Evolutionary conservation across 192 early-diverging fungal genomes (phyloP).

Genomic region (Blastocladiella britannica): DNA sequence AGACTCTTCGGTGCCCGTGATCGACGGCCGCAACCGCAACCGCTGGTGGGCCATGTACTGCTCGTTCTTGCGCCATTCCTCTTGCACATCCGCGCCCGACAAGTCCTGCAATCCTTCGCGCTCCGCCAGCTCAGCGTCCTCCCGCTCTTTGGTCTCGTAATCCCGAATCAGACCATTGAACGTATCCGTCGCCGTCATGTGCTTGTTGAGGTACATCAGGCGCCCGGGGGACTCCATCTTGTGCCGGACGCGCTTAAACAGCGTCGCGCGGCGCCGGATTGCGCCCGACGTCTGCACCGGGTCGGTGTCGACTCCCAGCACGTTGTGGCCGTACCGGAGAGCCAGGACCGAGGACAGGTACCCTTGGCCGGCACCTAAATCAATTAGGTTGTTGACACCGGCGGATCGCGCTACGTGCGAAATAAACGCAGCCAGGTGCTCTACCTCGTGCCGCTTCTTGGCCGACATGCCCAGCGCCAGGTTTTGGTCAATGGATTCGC

Average conservation of each 20-base stretch:
- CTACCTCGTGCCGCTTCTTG: conserved; percentile 55
- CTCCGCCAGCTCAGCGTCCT: conserved; percentile 1
- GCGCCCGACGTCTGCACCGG: conserved; percentile 52
- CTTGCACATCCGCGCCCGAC: conserved; percentile 5
- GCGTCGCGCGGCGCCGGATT: conserved; percentile 28
- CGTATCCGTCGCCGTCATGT: background rate
- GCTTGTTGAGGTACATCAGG: conserved; percentile 1
- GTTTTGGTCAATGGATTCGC: conserved; percentile 34
- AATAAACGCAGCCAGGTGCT: conserved; percentile 33
- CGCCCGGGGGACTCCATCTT: conserved; percentile 7
- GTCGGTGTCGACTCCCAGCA: conserved; percentile 46
- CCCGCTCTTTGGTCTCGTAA: conserved; percentile 4
- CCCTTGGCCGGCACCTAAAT: conserved; percentile 60
- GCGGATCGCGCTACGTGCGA: conserved; percentile 21
- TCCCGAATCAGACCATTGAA: background rate
- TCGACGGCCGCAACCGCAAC: conserved; percentile 3
- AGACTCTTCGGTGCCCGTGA: conserved; percentile 13
- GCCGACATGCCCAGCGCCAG: conserved; percentile 46
- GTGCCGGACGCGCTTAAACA: conserved; percentile 22
- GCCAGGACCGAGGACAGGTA: conserved; percentile 47
- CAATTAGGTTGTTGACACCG: conserved; percentile 29
- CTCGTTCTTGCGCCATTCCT: conserved; percentile 6
- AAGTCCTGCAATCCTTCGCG: conserved; percentile 3
- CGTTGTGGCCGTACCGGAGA: conserved; percentile 35
- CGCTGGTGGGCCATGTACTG: conserved; percentile 7